Percentiles rank a stretch among this genome's conserved stretches.
Evolutionary conservation across 2,329 filamentous ascomycete species (phyloP).

Genomic region (Apiospora sp.): DNA sequence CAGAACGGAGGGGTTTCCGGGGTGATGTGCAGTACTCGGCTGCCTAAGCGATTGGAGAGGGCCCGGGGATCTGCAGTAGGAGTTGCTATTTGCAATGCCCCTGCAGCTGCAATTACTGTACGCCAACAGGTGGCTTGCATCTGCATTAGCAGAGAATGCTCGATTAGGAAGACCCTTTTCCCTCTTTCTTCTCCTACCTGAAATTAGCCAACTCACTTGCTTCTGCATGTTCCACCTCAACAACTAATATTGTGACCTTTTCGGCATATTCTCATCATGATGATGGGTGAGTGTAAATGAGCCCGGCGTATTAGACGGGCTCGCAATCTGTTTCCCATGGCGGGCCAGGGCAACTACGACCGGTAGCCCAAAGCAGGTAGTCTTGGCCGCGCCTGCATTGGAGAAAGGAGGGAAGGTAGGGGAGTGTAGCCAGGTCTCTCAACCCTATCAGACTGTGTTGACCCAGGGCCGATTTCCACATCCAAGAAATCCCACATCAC

Average conservation of each 20-base stretch:
- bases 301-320: background rate
- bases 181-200: background rate
- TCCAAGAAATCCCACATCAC: background rate
- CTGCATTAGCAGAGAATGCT: background rate
- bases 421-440: background rate
- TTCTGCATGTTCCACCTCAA: background rate
- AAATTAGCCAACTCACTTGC: background rate
- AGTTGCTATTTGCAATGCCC: background rate
- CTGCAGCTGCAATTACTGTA: background rate
- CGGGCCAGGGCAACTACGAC: background rate
- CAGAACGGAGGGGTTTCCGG: background rate
- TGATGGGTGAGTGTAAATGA: background rate
- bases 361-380: background rate
- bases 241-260: background rate
- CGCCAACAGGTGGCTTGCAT: background rate
- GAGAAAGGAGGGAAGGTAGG: background rate
- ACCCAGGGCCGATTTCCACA: background rate
- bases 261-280: background rate
- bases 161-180: background rate
- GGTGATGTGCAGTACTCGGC: slow-evolving; percentile 3
- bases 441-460: background rate
- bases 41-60: slow-evolving; percentile 14
- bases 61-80: background rate
- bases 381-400: background rate
- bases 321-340: background rate